phyloP scores from a whole-genome alignment of 208 protist species.

The Acanthamoeba polyphaga region DNA sequence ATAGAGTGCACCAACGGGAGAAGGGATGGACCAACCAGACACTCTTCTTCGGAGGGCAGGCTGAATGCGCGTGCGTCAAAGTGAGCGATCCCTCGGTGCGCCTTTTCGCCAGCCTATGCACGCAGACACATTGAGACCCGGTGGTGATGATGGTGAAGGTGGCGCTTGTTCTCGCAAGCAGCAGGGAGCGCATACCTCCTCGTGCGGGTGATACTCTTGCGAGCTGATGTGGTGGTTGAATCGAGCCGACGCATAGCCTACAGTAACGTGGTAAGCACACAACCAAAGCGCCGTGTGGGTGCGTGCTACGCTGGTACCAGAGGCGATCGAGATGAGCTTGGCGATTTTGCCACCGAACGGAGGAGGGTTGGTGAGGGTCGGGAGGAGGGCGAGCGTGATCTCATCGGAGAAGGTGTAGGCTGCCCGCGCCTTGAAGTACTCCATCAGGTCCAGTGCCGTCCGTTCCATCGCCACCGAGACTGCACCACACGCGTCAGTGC shows the following conservation, averaged over 20 bases:
- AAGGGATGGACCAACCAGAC: background rate
- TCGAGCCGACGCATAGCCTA: slow-evolving; percentile 16
- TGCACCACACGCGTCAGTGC: background rate
- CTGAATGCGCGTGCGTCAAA: slow-evolving; percentile 39
- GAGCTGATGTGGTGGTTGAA: slow-evolving; percentile 18
- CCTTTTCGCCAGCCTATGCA: background rate
- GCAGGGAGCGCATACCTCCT: background rate
- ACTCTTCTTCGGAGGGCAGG: background rate
- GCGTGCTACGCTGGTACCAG: background rate
- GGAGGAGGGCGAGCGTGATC: background rate
- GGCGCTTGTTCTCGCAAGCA: background rate
- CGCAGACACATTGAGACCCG: background rate
- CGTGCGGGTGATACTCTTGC: background rate
- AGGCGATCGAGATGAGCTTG: slow-evolving; percentile 40
- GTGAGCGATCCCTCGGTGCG: background rate
- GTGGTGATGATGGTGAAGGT: too few relatives aligned
- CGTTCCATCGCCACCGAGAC: slow-evolving; percentile 4
- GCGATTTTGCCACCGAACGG: background rate
- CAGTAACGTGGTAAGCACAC: background rate
- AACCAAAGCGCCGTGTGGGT: background rate
- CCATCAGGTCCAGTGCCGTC: slow-evolving; percentile 30
- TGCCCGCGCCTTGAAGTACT: background rate
- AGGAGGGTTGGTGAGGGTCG: background rate
- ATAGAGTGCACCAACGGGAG: too few relatives aligned
- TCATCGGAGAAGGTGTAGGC: slow-evolving; percentile 43